Conservation (phyloP, 2,329 filamentous ascomycete species). For the Drechslerella coelobrocha region DNA sequence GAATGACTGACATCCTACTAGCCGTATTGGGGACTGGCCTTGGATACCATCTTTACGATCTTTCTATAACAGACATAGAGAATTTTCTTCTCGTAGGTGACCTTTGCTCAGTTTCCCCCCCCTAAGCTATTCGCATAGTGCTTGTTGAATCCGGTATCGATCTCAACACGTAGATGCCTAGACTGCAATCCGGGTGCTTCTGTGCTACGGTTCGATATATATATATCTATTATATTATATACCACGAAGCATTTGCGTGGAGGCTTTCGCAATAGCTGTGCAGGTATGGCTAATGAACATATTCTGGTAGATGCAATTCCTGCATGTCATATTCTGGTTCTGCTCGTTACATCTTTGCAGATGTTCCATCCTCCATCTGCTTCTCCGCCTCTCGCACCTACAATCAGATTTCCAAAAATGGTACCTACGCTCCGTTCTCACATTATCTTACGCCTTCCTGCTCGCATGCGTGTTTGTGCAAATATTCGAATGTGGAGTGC, state of each 20-base stretch:
- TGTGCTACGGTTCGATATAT: no score
- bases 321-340: constrained; percentile 47
- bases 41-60: constrained; percentile 44
- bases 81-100: constrained; percentile 34
- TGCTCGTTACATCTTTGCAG: constrained; percentile 31
- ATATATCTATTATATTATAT: no score
- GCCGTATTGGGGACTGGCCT: constrained; percentile 29
- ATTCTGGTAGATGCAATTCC: constrained; percentile 45
- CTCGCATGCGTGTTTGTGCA: constrained; percentile 22
- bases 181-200: no score
- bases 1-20: background rate
- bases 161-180: no score
- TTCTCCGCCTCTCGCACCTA: constrained; percentile 31
- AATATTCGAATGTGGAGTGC: constrained; percentile 41
- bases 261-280: no score
- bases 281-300: no score
- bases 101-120: no score
- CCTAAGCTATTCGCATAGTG: no score
- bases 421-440: constrained; percentile 28
- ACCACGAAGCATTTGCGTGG: no score
- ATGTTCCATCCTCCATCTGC: constrained; percentile 43
- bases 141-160: no score
- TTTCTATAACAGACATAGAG: constrained; percentile 32
- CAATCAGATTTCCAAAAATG: constrained; percentile 26
- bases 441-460: constrained; percentile 29